Evolutionary conservation across 2,329 filamentous ascomycete genomes (phyloP).

Genomic region (Aspergillus pseudoviridinutans): DNA sequence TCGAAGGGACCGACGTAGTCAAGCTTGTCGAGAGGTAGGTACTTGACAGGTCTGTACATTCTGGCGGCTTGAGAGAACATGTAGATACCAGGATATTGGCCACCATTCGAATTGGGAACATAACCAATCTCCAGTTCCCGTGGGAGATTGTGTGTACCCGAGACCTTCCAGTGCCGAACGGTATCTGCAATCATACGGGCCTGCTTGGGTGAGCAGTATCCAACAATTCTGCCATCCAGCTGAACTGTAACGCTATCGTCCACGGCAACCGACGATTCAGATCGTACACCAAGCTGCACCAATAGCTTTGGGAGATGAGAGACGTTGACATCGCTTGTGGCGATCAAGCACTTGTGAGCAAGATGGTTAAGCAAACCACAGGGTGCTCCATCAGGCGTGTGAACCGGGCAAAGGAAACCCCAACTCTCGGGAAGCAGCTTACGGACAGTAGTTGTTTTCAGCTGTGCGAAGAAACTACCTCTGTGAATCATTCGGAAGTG

Average conservation of each 20-base stretch:
- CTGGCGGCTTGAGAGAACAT: conserved; percentile 81
- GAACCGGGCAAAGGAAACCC: conserved; percentile 96
- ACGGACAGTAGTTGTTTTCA: conserved; percentile 95
- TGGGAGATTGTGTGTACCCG: conserved; percentile 76
- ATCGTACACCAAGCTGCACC: conserved; percentile 72
- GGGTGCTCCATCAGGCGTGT: conserved; percentile 92
- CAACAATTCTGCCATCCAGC: conserved; percentile 83
- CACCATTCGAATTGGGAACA: conserved; percentile 79
- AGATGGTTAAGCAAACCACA: conserved; percentile 94
- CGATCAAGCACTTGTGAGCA: conserved; percentile 88
- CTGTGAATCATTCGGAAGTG: conserved; percentile 99
- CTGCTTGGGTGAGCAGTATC: conserved; percentile 83
- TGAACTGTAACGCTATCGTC: conserved; percentile 85
- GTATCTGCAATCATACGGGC: conserved; percentile 79
- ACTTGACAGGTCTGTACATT: conserved; percentile 90
- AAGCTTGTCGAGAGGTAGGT: conserved; percentile 77
- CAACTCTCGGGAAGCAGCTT: conserved; percentile 95
- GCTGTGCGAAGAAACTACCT: conserved; percentile 96
- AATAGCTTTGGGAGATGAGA: conserved; percentile 71
- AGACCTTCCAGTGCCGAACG: conserved; percentile 91
- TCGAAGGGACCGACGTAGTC: conserved; percentile 92
- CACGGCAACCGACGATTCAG: conserved; percentile 70
- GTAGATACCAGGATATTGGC: conserved; percentile 95
- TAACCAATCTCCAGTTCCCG: conserved; percentile 86
- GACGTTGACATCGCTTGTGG: conserved; percentile 70